phyloP scores from a whole-genome alignment of 2,329 filamentous ascomycete species.

The Chaetomium olivaceum region DNA sequence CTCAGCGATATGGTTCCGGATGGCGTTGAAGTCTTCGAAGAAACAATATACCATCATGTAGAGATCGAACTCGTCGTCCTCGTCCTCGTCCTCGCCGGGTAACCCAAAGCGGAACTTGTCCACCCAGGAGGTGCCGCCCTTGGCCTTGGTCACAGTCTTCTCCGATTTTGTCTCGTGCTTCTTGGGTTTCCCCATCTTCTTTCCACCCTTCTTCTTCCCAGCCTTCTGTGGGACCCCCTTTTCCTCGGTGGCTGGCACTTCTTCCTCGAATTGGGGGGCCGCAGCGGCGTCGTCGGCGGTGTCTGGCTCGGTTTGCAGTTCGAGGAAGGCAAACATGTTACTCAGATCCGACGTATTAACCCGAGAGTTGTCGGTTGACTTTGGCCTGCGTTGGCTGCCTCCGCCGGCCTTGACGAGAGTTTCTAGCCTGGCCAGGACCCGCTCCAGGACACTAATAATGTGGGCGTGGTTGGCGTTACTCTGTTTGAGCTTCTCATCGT shows the following conservation, averaged over 20 bases:
- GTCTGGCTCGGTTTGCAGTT: constrained; percentile 29
- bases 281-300: constrained; percentile 15
- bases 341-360: constrained; percentile 29
- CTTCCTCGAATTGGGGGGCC: background rate
- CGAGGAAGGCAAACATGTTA: constrained; percentile 36
- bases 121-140: constrained; percentile 26
- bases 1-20: constrained; percentile 37
- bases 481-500: constrained; percentile 28
- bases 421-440: constrained; percentile 33
- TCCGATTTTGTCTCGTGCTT: constrained; percentile 18
- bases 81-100: constrained; percentile 28
- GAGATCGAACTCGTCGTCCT: constrained; percentile 35
- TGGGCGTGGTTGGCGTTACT: constrained; percentile 34
- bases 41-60: constrained; percentile 41
- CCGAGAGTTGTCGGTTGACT: constrained; percentile 9
- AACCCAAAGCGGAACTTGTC: constrained; percentile 31
- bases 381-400: constrained; percentile 8
- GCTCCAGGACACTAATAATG: constrained; percentile 36
- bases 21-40: constrained; percentile 39
- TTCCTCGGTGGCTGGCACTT: background rate
- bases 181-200: constrained; percentile 19
- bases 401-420: constrained; percentile 19
- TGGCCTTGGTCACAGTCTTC: constrained; percentile 15
- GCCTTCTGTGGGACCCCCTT: constrained; percentile 10
- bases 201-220: constrained; percentile 24